Conservation (phyloP, 2,329 filamentous ascomycete species). For the Bretziella fagacearum region DNA sequence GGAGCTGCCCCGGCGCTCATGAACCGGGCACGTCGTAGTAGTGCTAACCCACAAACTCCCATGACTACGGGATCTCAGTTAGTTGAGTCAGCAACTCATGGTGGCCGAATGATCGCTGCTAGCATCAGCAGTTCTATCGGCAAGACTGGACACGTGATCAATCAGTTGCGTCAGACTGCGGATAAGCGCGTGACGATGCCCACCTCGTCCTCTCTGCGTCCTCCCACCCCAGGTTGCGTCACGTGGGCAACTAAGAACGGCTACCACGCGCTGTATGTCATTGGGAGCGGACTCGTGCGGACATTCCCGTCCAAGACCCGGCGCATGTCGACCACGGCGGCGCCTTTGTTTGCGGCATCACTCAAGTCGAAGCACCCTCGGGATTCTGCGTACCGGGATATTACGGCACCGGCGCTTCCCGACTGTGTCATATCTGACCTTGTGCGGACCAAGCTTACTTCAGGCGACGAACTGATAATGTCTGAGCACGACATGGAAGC, state of each 20-base stretch:
- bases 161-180: slow-evolving; percentile 53
- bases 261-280: slow-evolving; percentile 44
- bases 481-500: slow-evolving; percentile 36
- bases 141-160: slow-evolving; percentile 53
- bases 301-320: slow-evolving; percentile 45
- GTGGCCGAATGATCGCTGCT: slow-evolving; percentile 53
- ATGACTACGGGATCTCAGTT: slow-evolving; percentile 11
- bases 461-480: slow-evolving; percentile 34
- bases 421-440: slow-evolving; percentile 29
- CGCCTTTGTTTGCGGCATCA: not conserved
- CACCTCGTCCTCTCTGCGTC: slow-evolving; percentile 26
- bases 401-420: slow-evolving; percentile 45
- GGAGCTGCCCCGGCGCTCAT: slow-evolving; percentile 43
- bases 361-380: slow-evolving; percentile 2
- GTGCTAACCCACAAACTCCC: slow-evolving; percentile 6
- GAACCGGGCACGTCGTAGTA: slow-evolving; percentile 28
- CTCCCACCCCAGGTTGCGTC: slow-evolving; percentile 42
- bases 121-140: slow-evolving; percentile 59
- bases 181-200: slow-evolving; percentile 61
- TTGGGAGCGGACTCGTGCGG: slow-evolving; percentile 49
- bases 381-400: slow-evolving; percentile 45
- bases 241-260: slow-evolving; percentile 47
- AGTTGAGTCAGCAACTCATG: slow-evolving; percentile 45
- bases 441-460: slow-evolving; percentile 3
- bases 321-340: slow-evolving; percentile 28